Base-by-base conservation (phyloP, 1,139 yeast genomes). In the Blastobotrys arbuscula region DNA sequence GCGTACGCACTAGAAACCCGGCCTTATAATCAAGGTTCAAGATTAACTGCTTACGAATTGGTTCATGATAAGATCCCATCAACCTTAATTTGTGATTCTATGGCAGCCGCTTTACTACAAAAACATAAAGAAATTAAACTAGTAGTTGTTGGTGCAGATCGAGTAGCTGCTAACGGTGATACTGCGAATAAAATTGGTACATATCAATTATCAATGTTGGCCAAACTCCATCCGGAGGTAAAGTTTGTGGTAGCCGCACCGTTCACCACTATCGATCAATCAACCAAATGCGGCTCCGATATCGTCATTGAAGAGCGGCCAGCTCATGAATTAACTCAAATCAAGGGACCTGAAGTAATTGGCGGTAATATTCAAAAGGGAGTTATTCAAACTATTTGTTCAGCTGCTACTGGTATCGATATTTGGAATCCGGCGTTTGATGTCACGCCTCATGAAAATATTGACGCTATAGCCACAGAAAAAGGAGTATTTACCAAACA, bases 351-450 rank as follows among this genome's bases (percentile, higher is more conserved):
- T 13, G 69, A 72, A 3, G 62, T 71, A 49, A 53, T 55, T 16
- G 55, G 55, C 21, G 70, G 69, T 30, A 42, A 53, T 3, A 53
- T 57, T 2, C 50, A 55, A 35, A 51, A 56, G 1, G 66, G 63
- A 10, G 55, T 71, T 36, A 58, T 64, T 30, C 59, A 51, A 5
- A 60, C 65, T 3, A 85, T 88, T n/a, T 85, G 87, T 30, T 77
- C 86, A 50, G 96, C 96, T 0, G 94, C 97, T 2, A 85, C 86
- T 1, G 86, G 84, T 0, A 84, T 90, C 36, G 72, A 76, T 2
- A 96, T 88, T 1, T 92, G 97, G 97, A 92, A 92, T 61, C 98
- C 98, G 1, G 85, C 97, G 0, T 92, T 92, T 60, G 98, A 92
- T 64, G 90, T 92, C 12, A 88, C 97, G 7, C 96, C 96, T 0